Evolutionary conservation across 2,329 filamentous ascomycete species (phyloP).

Genomic region (Ascochyta koolunga): DNA sequence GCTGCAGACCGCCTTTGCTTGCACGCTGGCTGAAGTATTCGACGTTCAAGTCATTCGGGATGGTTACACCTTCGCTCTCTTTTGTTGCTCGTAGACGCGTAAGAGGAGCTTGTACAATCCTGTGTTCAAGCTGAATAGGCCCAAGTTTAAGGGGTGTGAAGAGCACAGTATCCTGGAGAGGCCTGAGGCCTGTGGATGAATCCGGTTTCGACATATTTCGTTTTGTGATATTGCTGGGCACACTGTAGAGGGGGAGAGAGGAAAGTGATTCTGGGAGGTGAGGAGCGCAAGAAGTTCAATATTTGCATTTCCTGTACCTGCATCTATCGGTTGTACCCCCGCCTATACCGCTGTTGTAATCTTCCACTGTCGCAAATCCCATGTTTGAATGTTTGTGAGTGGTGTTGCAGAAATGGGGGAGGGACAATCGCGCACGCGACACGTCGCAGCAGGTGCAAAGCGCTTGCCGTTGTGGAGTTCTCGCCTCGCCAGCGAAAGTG

Average conservation of each 20-base stretch:
- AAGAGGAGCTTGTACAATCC: constrained; percentile 48
- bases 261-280: neutral
- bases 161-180: constrained; percentile 39
- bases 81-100: constrained; percentile 56
- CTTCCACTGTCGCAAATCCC: constrained; percentile 20
- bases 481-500: neutral
- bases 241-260: neutral
- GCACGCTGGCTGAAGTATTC: constrained; percentile 63
- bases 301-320: constrained; percentile 15
- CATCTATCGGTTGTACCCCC: constrained; percentile 36
- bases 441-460: constrained; percentile 6
- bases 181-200: constrained; percentile 36
- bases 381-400: constrained; percentile 26
- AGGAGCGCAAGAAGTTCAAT: constrained; percentile 2
- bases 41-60: constrained; percentile 52
- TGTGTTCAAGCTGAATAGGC: constrained; percentile 46
- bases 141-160: constrained; percentile 44
- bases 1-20: constrained; percentile 61
- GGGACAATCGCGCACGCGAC: constrained; percentile 13
- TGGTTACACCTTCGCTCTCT: constrained; percentile 54
- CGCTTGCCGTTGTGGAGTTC: constrained; percentile 6
- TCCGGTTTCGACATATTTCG: constrained; percentile 40
- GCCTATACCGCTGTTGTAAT: constrained; percentile 19
- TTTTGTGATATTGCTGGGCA: neutral
- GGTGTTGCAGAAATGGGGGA: constrained; percentile 40